Evolutionary conservation across 306 rosid species (phyloP).

Genomic region (Prunus mume): DNA sequence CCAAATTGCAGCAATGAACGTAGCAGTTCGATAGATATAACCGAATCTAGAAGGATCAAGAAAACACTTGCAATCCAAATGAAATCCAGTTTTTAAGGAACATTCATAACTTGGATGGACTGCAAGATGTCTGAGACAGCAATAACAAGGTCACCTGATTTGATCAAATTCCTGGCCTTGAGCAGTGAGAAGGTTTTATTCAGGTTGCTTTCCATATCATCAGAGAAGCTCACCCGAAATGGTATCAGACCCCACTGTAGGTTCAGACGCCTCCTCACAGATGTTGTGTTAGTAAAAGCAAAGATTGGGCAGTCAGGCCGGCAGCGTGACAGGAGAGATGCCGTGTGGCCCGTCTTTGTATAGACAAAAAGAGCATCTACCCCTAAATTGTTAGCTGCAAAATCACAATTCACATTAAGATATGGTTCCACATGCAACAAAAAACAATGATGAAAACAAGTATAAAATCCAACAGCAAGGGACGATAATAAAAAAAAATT

Average conservation of each 20-base stretch:
- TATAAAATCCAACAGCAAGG: background rate
- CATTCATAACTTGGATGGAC: slow-evolving; percentile 97
- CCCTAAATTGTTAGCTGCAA: slow-evolving; percentile 85
- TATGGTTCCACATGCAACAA: background rate
- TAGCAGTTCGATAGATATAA: slow-evolving; percentile 3
- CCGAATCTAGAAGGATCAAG: background rate
- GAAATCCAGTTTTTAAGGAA: slow-evolving; percentile 43
- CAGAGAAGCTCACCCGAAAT: slow-evolving; percentile 84
- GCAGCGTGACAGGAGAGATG: slow-evolving; percentile 90
- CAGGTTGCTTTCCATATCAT: slow-evolving; percentile 96
- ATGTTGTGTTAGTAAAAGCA: slow-evolving; percentile 78
- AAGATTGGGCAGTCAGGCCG: slow-evolving; percentile 98
- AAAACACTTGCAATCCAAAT: slow-evolving; percentile 17
- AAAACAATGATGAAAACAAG: background rate
- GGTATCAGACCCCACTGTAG: slow-evolving; percentile 99
- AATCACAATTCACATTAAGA: slow-evolving; percentile 26
- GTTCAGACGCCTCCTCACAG: slow-evolving; percentile 86
- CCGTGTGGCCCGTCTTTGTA: slow-evolving; percentile 95
- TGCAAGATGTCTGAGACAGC: slow-evolving; percentile 96
- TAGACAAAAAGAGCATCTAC: slow-evolving; percentile 95
- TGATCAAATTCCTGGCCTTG: slow-evolving; percentile 92
- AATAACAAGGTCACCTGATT: slow-evolving; percentile 96
- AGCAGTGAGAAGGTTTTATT: slow-evolving; percentile 85
- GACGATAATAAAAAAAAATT: background rate
- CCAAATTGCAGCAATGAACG: background rate